Evolutionary conservation across 371 early-diverging fungal species (phyloP), one percentile per base, ranked within the genome.

Genomic region (Umbelopsis sp.): DNA sequence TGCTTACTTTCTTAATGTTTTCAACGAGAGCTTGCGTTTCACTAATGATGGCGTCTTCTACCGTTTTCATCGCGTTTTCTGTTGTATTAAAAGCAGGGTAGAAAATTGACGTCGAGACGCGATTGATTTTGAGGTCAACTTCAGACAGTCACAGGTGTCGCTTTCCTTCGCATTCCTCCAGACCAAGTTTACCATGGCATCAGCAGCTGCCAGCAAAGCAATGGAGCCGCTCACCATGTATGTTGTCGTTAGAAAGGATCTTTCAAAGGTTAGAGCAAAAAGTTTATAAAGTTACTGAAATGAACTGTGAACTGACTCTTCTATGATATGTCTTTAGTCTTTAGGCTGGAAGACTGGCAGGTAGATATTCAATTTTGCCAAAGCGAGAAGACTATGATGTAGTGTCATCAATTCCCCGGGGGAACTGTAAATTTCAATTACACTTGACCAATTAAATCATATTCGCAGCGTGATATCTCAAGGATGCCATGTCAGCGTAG

Each of bases 401-500:
- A 22, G 22, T 22, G 48, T 48, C 5, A 48, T 41, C 41, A 41
- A 41, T 41, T 41, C 12, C 41, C 7, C 41, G 41, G 41, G 29
- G 0, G 29, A 29, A 29, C 29, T 29, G 4, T 29, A 29, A 29
- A 29, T 29, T 29, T 29, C 3, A 29, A 29, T 4, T 45, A 45
- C 45, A 1, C 45, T 45, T 2, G 7, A 14, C 45, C 2, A 1
- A 1, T 45, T 10, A 45, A 45, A 29, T 29, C 45, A 50, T 24
- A 14, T 32, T 4, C 10, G 14, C 68, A 93, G 94, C 71, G 86
- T 95, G 1, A 91, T 96, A 50, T 79, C 94, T 5, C 96, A 96
- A 73, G 96, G 96, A 8, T 91, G 93, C 65, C 96, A 96, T 71
- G 96, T 94, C 1, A 76, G 91, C 9, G 91, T 91, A 1, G 92